Conservation (phyloP, 495 filamentous ascomycete species). For the Cryomyces antarcticus region DNA sequence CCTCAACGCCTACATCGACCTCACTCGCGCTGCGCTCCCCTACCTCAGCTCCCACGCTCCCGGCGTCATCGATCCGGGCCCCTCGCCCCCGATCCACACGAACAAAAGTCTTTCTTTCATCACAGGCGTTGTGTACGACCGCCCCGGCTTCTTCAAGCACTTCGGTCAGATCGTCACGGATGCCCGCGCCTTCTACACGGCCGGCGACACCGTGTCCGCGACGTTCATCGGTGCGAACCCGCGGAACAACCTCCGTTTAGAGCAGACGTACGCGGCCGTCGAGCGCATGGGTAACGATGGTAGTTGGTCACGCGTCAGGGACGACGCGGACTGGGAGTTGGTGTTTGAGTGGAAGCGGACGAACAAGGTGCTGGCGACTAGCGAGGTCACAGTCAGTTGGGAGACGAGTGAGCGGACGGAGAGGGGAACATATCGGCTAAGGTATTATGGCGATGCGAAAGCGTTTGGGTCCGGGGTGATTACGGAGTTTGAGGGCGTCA, state of each 20-base stretch:
- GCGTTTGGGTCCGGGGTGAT: conserved; percentile 39
- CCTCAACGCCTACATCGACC: conserved; percentile 73
- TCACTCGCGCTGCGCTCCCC: conserved; percentile 51
- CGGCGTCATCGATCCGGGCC: conserved; percentile 24
- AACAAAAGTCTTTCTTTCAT: conserved; percentile 70
- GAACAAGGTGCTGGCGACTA: conserved; percentile 48
- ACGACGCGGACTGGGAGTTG: conserved; percentile 62
- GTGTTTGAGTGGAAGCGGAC: conserved; percentile 66
- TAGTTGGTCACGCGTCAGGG: conserved; percentile 44
- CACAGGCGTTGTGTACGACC: conserved; percentile 55
- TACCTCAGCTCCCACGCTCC: conserved; percentile 39
- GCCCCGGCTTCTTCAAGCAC: conserved; percentile 41
- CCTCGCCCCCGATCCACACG: conserved; percentile 62
- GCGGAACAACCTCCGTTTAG: conserved; percentile 64
- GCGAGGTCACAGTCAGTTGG: conserved; percentile 66
- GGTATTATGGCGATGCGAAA: conserved; percentile 77
- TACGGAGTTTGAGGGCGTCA: conserved; percentile 54
- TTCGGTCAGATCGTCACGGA: conserved; percentile 60
- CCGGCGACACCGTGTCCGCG: conserved; percentile 35
- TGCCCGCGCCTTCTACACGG: conserved; percentile 29
- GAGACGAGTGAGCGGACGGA: conserved; percentile 24
- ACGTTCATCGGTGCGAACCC: conserved; percentile 82
- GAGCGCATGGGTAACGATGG: conserved; percentile 37
- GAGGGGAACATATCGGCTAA: conserved; percentile 51
- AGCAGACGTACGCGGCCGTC: conserved; percentile 60